Conservation (phyloP, 2,329 filamentous ascomycete species). For the Akanthomyces uredinophilus region DNA sequence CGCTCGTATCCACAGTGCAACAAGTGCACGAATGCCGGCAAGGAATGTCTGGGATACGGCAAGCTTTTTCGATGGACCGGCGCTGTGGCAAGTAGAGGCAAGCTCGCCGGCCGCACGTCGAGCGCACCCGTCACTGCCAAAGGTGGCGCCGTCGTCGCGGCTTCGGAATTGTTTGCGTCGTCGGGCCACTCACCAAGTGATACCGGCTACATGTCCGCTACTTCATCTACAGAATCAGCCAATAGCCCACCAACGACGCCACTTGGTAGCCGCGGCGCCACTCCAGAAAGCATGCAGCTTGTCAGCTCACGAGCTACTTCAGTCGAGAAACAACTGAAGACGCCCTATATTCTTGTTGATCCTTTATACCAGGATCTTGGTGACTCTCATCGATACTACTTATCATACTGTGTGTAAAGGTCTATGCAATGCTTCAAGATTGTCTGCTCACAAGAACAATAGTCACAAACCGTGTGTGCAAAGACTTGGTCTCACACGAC, state of each 20-base stretch:
- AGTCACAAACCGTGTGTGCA: conserved; percentile 48
- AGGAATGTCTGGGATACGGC: conserved; percentile 49
- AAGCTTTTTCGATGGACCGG: conserved; percentile 49
- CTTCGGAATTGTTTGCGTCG: not conserved
- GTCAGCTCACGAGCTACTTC: conserved; percentile 20
- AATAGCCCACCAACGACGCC: not conserved
- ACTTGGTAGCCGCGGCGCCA: not conserved
- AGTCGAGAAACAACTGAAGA: conserved; percentile 21
- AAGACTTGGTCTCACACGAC: conserved; percentile 46
- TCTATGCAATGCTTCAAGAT: not conserved
- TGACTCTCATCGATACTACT: conserved; percentile 38
- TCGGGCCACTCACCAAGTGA: not conserved
- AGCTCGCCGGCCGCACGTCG: conserved; percentile 36
- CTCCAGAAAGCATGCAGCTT: conserved; percentile 23
- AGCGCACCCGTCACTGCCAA: conserved; percentile 24
- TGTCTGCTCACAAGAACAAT: not conserved
- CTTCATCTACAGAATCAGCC: not conserved
- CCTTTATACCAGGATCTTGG: conserved; percentile 49
- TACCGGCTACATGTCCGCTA: not conserved
- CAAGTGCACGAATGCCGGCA: conserved; percentile 44
- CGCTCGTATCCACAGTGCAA: conserved; percentile 45
- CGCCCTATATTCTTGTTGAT: conserved; percentile 37
- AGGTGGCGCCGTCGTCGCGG: not conserved
- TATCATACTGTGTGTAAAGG: conserved; percentile 34
- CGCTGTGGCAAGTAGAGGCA: conserved; percentile 39